phyloP scores from a whole-genome alignment of 2,329 filamentous ascomycete species.

The Coleophoma crateriformis region DNA sequence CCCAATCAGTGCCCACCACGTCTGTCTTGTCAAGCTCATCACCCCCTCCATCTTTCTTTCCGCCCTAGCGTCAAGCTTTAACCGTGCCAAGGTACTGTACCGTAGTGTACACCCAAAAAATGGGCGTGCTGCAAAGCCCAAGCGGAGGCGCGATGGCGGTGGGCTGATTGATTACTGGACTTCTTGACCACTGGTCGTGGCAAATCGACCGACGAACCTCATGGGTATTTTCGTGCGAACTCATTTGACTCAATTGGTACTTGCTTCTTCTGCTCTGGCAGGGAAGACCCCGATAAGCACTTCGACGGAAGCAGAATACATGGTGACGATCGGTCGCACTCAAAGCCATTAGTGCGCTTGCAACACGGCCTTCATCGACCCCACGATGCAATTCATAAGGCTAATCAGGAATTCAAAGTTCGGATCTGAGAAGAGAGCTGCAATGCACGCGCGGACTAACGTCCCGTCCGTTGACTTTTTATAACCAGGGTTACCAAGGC shows the following conservation, averaged over 20 bases:
- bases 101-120: background rate
- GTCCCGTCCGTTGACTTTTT: background rate
- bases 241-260: too few species aligned
- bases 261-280: too few species aligned
- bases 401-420: background rate
- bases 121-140: background rate
- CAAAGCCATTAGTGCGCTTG: too few species aligned
- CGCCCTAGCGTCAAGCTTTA: constrained; percentile 12
- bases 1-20: constrained; percentile 25
- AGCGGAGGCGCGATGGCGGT: background rate
- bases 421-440: background rate
- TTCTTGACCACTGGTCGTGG: too few species aligned
- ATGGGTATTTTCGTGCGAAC: too few species aligned
- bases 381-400: constrained; percentile 2
- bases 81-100: constrained; percentile 14
- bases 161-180: too few species aligned
- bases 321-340: too few species aligned
- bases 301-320: too few species aligned
- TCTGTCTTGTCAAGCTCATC: constrained; percentile 14
- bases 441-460: constrained; percentile 1
- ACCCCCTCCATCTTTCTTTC: constrained; percentile 4
- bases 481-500: background rate
- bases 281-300: too few species aligned
- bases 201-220: too few species aligned
- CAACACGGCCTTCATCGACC: background rate